phyloP scores from a whole-genome alignment of 352 stramenopile species.

The Phytopythium ostracodes region DNA sequence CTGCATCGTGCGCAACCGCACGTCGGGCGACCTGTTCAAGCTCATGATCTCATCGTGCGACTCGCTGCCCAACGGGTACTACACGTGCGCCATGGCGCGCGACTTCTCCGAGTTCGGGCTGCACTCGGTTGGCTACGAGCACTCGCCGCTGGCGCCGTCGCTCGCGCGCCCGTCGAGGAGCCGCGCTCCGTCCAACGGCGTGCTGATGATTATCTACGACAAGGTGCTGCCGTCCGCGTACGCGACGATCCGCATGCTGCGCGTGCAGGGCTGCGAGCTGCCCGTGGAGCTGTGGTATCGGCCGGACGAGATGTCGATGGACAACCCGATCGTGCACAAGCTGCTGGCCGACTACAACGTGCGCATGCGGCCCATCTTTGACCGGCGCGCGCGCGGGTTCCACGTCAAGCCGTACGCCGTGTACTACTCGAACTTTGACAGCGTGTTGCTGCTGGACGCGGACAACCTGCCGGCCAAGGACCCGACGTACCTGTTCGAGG shows the following conservation, averaged over 20 bases:
- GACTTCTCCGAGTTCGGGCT: conserved; percentile 83
- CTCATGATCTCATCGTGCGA: conserved; percentile 80
- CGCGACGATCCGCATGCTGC: conserved; percentile 73
- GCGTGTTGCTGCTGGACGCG: conserved; percentile 75
- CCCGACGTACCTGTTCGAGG: conserved; percentile 82
- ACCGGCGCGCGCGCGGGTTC: conserved; percentile 67
- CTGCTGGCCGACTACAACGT: conserved; percentile 70
- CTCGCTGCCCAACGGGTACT: conserved; percentile 63
- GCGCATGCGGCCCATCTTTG: conserved; percentile 76
- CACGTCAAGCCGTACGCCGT: conserved; percentile 83
- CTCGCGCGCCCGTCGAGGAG: conserved; percentile 49
- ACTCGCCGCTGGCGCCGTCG: conserved; percentile 61
- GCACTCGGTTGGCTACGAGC: conserved; percentile 63
- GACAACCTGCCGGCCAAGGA: conserved; percentile 81
- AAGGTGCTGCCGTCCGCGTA: conserved; percentile 74
- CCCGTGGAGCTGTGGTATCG: conserved; percentile 85
- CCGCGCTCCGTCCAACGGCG: conserved; percentile 50
- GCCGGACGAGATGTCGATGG: conserved; percentile 81
- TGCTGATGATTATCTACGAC: conserved; percentile 86
- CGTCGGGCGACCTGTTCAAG: conserved; percentile 72
- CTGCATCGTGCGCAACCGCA: conserved; percentile 81
- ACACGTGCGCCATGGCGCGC: conserved; percentile 76
- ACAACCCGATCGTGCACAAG: conserved; percentile 73
- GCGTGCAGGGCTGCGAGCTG: conserved; percentile 68
- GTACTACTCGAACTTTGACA: conserved; percentile 86